Base-by-base conservation (phyloP, 768 basidiomycete species). In the Sutorius australiensis region DNA sequence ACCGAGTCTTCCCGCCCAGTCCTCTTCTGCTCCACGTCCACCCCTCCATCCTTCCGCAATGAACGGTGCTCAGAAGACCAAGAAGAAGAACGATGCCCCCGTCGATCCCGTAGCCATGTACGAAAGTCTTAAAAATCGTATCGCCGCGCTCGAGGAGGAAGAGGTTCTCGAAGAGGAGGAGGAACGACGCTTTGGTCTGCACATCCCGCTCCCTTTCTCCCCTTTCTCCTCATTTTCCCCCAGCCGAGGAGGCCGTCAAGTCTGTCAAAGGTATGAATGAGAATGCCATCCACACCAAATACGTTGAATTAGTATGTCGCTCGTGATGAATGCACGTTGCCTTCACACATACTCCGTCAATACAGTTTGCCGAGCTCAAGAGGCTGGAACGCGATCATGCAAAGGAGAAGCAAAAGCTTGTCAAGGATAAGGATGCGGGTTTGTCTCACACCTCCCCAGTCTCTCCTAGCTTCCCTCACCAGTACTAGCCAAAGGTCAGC, bases 381-480 rank as follows among this genome's bases (percentile, higher is more conserved):
- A 80, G 89, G 47, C 70, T 89, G 64, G 92, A 94, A 71, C 81
- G 92, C 58, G 91, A 92, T 65, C 87, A 92, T 63, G 85, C 90
- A 37, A 93, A 90, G 72, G 92, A 93, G 76, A 92, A 89, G 70
- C 91, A 93, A 75, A 93, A 93, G 65, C 76, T 93, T 30, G 77
- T 81, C 45, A 93, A 93, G 73, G 92, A 94, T 76, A 92, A 92
- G 74, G 92, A 93, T 72, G 82, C 89, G 58, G 89, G 89, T 90
- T 50, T 41, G 73, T 69, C 66, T 34, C 55, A 33, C 43, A 17
- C 39, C 7, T 24, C 44, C 45, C 21, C 19, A 33, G 47, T 51
- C 45, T 11, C 54, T 21, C 36, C 49, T 49, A 61, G 17, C 5
- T 43, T 51, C 60, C 64, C 55, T 61, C 56, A 36, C 58, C 37